Conservation (phyloP, 192 early-diverging fungal species). For the Cetraspora pellucida region DNA sequence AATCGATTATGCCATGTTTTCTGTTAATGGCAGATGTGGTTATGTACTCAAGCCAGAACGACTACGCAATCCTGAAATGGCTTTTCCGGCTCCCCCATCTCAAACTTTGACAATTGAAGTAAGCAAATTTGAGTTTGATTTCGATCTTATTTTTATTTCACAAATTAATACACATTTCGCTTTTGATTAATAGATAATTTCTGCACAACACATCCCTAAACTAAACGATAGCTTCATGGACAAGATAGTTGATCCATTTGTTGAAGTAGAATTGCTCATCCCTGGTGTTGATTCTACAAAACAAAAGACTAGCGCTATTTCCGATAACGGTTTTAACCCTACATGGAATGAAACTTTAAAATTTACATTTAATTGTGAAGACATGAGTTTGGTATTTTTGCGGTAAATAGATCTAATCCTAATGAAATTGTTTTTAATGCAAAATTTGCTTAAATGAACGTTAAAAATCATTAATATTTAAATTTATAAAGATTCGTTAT, state of each 20-base stretch:
- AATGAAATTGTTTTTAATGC: no score
- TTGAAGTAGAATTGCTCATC: constrained; percentile 60
- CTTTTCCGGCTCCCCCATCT: constrained; percentile 33
- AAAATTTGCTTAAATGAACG: no score
- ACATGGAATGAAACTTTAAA: constrained; percentile 43
- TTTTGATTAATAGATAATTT: constrained; percentile 52
- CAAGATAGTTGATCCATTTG: constrained; percentile 60
- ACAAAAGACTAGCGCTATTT: constrained; percentile 55
- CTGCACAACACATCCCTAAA: constrained; percentile 69
- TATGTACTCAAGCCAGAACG: constrained; percentile 78
- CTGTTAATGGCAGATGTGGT: constrained; percentile 67
- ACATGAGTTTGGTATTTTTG: constrained; percentile 46
- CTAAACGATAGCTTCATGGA: constrained; percentile 55
- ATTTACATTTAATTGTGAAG: constrained; percentile 47
- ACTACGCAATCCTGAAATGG: constrained; percentile 42
- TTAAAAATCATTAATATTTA: no score
- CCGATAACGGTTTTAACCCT: constrained; percentile 59
- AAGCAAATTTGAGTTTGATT: background rate
- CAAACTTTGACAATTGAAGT: constrained; percentile 45
- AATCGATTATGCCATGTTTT: constrained; percentile 86
- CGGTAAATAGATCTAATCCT: constrained; percentile 26
- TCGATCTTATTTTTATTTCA: background rate
- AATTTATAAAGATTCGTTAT: constrained; percentile 37
- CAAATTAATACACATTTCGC: background rate
- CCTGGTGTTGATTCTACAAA: constrained; percentile 47